Evolutionary conservation across 306 rosid genomes (phyloP).

Genomic region (Vigna unguiculata): DNA sequence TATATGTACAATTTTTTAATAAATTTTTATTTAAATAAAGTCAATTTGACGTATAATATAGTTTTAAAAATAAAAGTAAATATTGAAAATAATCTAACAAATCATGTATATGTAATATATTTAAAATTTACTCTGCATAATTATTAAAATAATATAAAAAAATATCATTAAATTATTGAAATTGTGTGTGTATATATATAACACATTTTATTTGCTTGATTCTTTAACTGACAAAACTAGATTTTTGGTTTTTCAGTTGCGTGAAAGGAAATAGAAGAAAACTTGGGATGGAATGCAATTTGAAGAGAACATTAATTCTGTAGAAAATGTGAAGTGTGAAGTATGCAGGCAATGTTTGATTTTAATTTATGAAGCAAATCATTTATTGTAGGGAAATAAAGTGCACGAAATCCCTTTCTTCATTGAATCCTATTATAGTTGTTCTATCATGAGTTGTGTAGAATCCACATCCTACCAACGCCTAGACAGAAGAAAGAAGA

Average conservation of each 20-base stretch:
- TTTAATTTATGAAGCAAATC: neutral
- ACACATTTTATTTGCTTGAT: neutral
- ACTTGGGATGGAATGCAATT: neutral
- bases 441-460: neutral
- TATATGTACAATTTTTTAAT: no score
- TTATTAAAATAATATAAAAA: no score
- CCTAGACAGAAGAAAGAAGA: slow-evolving; percentile 27
- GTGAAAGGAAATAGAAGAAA: slow-evolving; percentile 24
- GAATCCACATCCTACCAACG: slow-evolving; percentile 40
- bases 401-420: slow-evolving; percentile 21
- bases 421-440: slow-evolving; percentile 39
- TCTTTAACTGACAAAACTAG: neutral
- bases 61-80: no score
- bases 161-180: no score
- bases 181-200: no score
- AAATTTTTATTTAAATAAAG: no score
- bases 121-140: no score
- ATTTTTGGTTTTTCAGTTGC: neutral
- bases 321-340: neutral
- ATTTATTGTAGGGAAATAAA: slow-evolving; percentile 34
- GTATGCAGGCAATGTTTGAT: neutral
- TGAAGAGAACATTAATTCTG: slow-evolving; percentile 8
- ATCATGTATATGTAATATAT: no score
- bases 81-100: no score
- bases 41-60: no score